These are phyloP conservation scores for Venturia nashicola DNA, from an alignment of 2,329 filamentous ascomycete genomes.

Conservation along the genomic window DNA sequence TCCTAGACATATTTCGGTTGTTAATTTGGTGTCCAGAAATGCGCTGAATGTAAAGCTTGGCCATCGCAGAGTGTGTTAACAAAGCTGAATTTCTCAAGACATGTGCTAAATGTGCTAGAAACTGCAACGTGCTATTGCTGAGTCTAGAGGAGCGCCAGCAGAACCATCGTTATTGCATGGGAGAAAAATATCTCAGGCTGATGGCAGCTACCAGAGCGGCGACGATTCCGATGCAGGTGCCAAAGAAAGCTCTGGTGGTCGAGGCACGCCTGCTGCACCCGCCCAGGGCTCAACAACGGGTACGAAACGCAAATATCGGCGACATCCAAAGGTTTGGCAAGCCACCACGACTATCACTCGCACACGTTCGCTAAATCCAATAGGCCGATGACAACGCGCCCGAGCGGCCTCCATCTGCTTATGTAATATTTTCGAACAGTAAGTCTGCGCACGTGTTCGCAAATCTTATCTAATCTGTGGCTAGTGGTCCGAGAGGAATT, in stretches of 20 bases:
- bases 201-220: constrained; percentile 37
- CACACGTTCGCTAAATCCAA: background rate
- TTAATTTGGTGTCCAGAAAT: constrained; percentile 38
- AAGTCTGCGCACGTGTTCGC: constrained; percentile 23
- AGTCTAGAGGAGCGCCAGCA: constrained; percentile 45
- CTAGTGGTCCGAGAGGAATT: constrained; percentile 65
- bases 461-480: constrained; percentile 9
- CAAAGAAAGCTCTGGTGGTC: constrained; percentile 18
- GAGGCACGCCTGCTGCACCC: background rate
- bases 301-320: constrained; percentile 60
- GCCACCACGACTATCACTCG: background rate
- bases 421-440: constrained; percentile 80
- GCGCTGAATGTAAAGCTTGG: constrained; percentile 66
- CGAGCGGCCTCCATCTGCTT: constrained; percentile 68
- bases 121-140: constrained; percentile 72
- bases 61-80: constrained; percentile 56
- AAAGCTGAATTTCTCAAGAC: background rate
- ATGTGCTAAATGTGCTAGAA: constrained; percentile 38
- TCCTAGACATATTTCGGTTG: background rate
- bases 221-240: constrained; percentile 37
- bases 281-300: constrained; percentile 24
- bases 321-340: constrained; percentile 57
- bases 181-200: constrained; percentile 11
- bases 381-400: constrained; percentile 59
- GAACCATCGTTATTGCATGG: constrained; percentile 13